Base-by-base conservation (phyloP, 768 basidiomycete genomes). In the Neoboletus magnificus region DNA sequence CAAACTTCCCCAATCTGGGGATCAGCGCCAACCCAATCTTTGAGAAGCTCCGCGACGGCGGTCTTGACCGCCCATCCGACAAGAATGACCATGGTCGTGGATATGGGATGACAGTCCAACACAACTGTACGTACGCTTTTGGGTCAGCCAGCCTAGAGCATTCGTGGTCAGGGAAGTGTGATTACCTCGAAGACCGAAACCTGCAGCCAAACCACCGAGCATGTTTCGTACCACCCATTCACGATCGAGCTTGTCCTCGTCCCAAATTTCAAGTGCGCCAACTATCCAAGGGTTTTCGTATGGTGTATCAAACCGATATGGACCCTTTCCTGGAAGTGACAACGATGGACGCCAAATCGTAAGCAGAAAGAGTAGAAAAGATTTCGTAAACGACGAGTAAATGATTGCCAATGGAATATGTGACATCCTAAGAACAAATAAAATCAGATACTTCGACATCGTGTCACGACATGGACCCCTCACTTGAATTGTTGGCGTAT, bases 221-320 rank as follows among this genome's bases (percentile, higher is more conserved):
- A 92, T 76, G 61, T 93, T 93, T 25, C 91, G 79, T 5, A 93
- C 83, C 7, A 91, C 74, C 91, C 91, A 93, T 64, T 88, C 89
- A 8, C 88, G 81, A 67, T 93, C 89, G 1, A 93, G 71, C 30
- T 80, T 82, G 58, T 86, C 85, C 48, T 91, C 89, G 58, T 88
- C 86, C 50, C 91, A 76, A 3, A 87, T 61, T 54, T 81, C 74
- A 43, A 86, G 75, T 3, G 77, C 76, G n/a, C 65, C 50, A 9
- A 71, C 56, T 23, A 81, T 42, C 56, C 77, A 63, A 16, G 74
- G 72, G 47, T 71, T 66, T 44, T 74, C 62, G 55, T 68, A 62
- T 13, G 68, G 65, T 48, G 37, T 62, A 56, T 71, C 66, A 50
- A 58, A 55, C 45, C 55, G 52, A 63, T 66, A 55, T 56, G 61